Evolutionary conservation across 495 filamentous ascomycete species (phyloP).

Genomic region (Letharia lupina): DNA sequence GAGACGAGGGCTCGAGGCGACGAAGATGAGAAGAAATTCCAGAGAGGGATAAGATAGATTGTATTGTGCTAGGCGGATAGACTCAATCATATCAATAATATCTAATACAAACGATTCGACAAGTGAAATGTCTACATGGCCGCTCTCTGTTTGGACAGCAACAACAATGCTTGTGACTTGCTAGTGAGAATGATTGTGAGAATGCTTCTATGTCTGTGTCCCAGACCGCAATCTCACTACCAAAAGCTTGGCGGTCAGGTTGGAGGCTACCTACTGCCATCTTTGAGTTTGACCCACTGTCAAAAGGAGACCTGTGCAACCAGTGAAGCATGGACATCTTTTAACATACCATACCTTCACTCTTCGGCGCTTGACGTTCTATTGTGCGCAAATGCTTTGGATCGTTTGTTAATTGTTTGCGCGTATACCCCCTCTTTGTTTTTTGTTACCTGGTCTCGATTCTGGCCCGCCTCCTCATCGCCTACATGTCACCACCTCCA

Average conservation of each 20-base stretch:
- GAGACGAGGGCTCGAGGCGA: no score
- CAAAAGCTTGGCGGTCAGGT: constrained; percentile 3
- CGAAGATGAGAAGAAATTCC: no score
- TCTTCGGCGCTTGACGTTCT: constrained; percentile 4
- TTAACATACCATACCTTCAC: not conserved
- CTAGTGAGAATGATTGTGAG: no score
- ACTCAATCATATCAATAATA: no score
- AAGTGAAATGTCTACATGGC: no score
- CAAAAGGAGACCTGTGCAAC: constrained; percentile 10
- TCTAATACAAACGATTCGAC: no score
- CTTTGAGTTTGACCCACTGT: constrained; percentile 9
- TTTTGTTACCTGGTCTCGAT: constrained; percentile 12
- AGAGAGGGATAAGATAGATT: no score
- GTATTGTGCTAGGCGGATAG: no score
- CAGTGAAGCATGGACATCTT: constrained; percentile 3
- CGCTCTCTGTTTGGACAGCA: no score
- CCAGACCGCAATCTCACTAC: no score
- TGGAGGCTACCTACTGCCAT: constrained; percentile 5
- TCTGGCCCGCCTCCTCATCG: constrained; percentile 1
- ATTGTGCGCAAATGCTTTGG: constrained; percentile 12
- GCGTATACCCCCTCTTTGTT: constrained; percentile 4
- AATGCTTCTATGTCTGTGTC: no score
- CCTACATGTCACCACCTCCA: not conserved
- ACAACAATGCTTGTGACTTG: no score
- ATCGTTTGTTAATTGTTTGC: constrained; percentile 7